phyloP scores from a whole-genome alignment of 768 basidiomycete genomes.

The Thelephora aurantiotincta region DNA sequence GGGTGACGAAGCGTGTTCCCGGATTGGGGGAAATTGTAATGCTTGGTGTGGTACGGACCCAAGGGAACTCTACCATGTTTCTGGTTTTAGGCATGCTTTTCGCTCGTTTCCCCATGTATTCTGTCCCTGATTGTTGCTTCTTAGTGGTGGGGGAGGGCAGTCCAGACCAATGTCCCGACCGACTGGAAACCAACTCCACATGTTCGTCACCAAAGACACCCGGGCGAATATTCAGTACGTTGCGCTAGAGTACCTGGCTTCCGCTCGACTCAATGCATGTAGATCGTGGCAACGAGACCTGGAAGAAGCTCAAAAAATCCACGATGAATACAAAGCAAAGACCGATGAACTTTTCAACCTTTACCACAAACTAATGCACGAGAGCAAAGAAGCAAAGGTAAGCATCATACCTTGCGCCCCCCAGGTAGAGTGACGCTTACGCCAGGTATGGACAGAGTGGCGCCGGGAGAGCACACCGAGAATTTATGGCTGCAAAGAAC shows the following conservation, averaged over 20 bases:
- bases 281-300: conserved; percentile 36
- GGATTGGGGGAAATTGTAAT: conserved; percentile 31
- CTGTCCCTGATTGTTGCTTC: background rate
- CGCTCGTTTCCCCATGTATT: background rate
- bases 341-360: background rate
- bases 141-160: conserved; percentile 56
- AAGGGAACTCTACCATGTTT: conserved; percentile 43
- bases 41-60: conserved; percentile 34
- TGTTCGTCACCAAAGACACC: conserved; percentile 40
- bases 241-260: background rate
- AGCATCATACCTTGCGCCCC: background rate
- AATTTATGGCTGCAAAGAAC: too few species aligned
- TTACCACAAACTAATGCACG: conserved; percentile 8
- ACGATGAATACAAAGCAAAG: conserved; percentile 7
- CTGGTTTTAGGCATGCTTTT: conserved; percentile 31
- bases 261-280: background rate
- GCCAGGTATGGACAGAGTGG: too few species aligned
- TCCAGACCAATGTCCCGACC: conserved; percentile 26
- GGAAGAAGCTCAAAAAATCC: conserved; percentile 23
- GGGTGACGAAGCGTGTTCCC: conserved; percentile 39
- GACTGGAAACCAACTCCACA: conserved; percentile 20
- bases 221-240: conserved; percentile 33
- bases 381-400: conserved; percentile 1
- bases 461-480: too few species aligned
- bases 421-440: too few species aligned